Base-by-base conservation (phyloP, 805 yeast genomes). In the Lipomyces japonicus region DNA sequence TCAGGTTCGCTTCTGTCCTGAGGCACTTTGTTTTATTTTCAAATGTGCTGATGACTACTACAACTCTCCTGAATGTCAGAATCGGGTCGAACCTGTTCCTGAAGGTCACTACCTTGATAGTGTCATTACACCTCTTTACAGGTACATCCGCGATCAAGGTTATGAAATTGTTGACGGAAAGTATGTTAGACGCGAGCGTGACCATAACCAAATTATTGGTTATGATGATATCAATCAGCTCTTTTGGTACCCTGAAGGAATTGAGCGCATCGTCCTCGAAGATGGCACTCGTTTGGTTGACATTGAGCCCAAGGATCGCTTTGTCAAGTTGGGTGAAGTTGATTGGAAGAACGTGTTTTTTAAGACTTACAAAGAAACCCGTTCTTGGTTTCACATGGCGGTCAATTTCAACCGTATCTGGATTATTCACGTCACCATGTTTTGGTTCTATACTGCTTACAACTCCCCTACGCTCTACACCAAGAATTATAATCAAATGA, bases 161-260 rank as follows among this genome's bases (percentile, higher is more conserved):
- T 82, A 78, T 64, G 79, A 78, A 57, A 64, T 74, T 6, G 63
- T 68, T 23, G 77, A 79, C 40, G 86, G 83, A 2, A 70, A 69
- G 46, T 79, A 75, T 69, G 73, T 75, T 32, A 78, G 81, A 67
- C 78, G 81, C 53, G 89, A 81, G 61, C 76, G 76, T 59, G 93
- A 87, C 68, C 93, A 81, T 72, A 65, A 74, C 65, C 65, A 76
- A 58, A 72, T 81, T 46, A 69, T 72, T 46, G 76, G 98, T 70
- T 93, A 93, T 70, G 99, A 93, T 75, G 99, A 93, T 75, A 95
- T 93, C 54, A 93, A 93, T 71, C 99, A 93, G 76, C 78, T 93
- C 63, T 93, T 95, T 74, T 93, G 99, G 99, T 93, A 95, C 72
- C 97, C 97, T 42, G 97, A 95, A 73, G 99, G 98, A 77, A 86